These are phyloP conservation scores for Saccharomyces paradoxus DNA, from an alignment of 805 yeast genomes.

Conservation along the genomic window DNA sequence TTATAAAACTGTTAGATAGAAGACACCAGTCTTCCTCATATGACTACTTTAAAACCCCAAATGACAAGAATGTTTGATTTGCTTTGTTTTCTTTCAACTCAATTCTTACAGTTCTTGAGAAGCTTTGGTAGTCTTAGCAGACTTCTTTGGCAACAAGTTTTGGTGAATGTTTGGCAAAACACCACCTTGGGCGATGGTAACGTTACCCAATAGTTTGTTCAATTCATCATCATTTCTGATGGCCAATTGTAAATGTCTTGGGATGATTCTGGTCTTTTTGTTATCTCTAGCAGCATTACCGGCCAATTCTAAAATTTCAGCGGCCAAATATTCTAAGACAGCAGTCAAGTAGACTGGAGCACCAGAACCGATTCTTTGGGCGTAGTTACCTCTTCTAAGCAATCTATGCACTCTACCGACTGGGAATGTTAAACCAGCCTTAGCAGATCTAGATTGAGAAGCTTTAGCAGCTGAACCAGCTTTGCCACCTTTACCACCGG, in stretches of 20 bases:
- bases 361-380: conserved; percentile 98
- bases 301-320: conserved; percentile 95
- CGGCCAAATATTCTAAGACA: conserved; percentile 92
- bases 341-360: conserved; percentile 98
- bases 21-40: background rate
- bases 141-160: conserved; percentile 79
- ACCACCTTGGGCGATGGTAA: conserved; percentile 98
- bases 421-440: conserved; percentile 98
- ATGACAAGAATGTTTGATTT: background rate
- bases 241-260: conserved; percentile 97
- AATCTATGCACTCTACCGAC: conserved; percentile 98
- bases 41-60: background rate
- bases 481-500: conserved; percentile 73
- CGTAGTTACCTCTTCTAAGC: conserved; percentile 93
- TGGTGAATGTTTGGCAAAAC: conserved; percentile 95
- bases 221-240: conserved; percentile 98
- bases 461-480: conserved; percentile 93
- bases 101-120: conserved; percentile 52
- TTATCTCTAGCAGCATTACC: conserved; percentile 99
- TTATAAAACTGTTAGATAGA: background rate
- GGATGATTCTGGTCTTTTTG: conserved; percentile 97
- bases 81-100: background rate
- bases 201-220: conserved; percentile 87
- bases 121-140: conserved; percentile 50
- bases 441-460: conserved; percentile 95